Evolutionary conservation across 768 basidiomycete species (phyloP).

Genomic region (Phaeotremella skinneri): DNA sequence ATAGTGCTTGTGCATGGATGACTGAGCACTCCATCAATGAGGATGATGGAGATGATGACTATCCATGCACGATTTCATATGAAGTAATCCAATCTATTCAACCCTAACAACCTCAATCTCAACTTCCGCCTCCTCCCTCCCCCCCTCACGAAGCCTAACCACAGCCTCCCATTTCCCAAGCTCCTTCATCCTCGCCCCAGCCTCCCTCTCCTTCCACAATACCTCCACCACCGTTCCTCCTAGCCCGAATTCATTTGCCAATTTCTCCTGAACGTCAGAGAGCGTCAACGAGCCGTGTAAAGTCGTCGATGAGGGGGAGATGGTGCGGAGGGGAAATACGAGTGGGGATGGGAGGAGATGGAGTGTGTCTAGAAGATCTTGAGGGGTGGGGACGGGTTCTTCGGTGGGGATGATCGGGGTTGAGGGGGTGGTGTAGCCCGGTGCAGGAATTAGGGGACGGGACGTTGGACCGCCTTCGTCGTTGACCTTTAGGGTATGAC

Average conservation of each 20-base stretch:
- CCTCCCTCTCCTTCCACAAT: slow-evolving; percentile 14
- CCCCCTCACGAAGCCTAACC: slow-evolving; percentile 19
- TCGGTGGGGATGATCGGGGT: neutral
- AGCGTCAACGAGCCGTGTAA: slow-evolving; percentile 32
- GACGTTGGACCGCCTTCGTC: neutral
- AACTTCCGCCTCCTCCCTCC: slow-evolving; percentile 15
- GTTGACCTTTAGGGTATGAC: neutral
- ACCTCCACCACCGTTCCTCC: slow-evolving; percentile 10
- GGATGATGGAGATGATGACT: no score
- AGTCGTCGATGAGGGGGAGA: slow-evolving; percentile 6
- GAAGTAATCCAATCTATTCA: neutral
- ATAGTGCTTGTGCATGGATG: no score
- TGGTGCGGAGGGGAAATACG: slow-evolving; percentile 21
- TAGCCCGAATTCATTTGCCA: slow-evolving; percentile 19
- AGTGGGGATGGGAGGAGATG: slow-evolving; percentile 21
- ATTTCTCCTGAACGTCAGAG: slow-evolving; percentile 17
- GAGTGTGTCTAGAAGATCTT: slow-evolving; percentile 16
- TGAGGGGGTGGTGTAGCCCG: slow-evolving; percentile 3
- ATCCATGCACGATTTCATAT: no score
- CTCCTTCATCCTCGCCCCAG: slow-evolving; percentile 30
- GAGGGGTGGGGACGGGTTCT: slow-evolving; percentile 7
- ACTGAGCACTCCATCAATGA: no score
- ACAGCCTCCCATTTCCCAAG: slow-evolving; percentile 22
- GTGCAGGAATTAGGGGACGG: neutral
- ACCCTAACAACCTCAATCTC: slow-evolving; percentile 22